Evolutionary conservation across 768 basidiomycete species (phyloP).

Genomic region (Macrolepiota fuliginosa): DNA sequence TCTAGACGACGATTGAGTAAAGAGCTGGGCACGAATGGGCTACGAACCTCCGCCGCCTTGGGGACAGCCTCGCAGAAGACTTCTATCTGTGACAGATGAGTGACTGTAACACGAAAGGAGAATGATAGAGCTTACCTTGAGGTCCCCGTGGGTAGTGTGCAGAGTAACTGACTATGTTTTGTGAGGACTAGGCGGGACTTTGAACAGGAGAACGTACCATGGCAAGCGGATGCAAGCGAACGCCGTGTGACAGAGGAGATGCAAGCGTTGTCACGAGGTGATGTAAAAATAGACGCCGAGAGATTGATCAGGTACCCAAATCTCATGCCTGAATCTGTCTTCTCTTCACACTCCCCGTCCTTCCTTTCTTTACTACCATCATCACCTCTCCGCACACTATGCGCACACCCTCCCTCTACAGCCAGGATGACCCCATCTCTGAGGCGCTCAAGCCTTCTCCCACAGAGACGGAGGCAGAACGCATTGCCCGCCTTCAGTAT

Average conservation of each 20-base stretch:
- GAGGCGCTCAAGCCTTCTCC: constrained; percentile 62
- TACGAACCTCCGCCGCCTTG: constrained; percentile 82
- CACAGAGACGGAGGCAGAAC: constrained; percentile 65
- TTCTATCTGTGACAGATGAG: constrained; percentile 64
- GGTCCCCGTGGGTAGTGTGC: constrained; percentile 90
- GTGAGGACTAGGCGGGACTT: background rate
- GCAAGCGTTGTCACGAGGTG: constrained; percentile 11
- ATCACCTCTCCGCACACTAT: constrained; percentile 30
- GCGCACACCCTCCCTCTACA: constrained; percentile 71
- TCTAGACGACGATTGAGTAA: constrained; percentile 44
- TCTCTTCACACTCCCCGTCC: constrained; percentile 11
- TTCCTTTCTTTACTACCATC: constrained; percentile 28
- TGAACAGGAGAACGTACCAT: constrained; percentile 26
- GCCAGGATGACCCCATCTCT: constrained; percentile 74
- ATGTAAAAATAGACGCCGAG: constrained; percentile 15
- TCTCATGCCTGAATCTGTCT: constrained; percentile 4
- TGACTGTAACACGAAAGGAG: background rate
- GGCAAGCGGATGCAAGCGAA: constrained; percentile 9
- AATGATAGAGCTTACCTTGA: constrained; percentile 61
- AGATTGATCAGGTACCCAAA: constrained; percentile 6
- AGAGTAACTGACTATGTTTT: constrained; percentile 81
- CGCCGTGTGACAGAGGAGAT: constrained; percentile 14
- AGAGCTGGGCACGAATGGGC: constrained; percentile 10
- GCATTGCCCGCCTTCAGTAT: constrained; percentile 52
- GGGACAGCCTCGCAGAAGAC: constrained; percentile 97